phyloP scores from a whole-genome alignment of 108 stramenopile species.

The Skeletonema tropicum region DNA sequence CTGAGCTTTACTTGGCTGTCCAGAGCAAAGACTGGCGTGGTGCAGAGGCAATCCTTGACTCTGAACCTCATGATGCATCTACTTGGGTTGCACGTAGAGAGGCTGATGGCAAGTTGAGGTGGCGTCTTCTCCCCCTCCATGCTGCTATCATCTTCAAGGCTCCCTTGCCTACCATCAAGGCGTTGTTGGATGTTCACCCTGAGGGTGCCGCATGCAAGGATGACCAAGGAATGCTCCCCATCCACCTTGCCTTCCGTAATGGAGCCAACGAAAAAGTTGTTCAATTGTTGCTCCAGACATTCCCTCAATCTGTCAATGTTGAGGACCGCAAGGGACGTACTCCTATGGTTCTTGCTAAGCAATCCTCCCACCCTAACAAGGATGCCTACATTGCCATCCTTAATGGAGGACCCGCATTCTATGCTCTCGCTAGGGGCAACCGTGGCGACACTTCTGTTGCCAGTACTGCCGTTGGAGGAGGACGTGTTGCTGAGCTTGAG shows the following conservation, averaged over 20 bases:
- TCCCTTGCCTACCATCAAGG: conserved; percentile 65
- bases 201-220: conserved; percentile 75
- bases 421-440: conserved; percentile 35
- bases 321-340: conserved; percentile 87
- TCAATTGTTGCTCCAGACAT: conserved; percentile 67
- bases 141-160: conserved; percentile 89
- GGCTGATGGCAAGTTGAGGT: conserved; percentile 70
- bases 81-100: conserved; percentile 83
- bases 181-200: conserved; percentile 66
- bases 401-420: conserved; percentile 67
- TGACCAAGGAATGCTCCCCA: conserved; percentile 87
- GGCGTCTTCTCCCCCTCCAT: conserved; percentile 88
- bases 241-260: conserved; percentile 84
- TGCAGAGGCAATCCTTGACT: conserved; percentile 41
- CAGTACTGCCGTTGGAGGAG: conserved; percentile 9
- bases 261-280: conserved; percentile 60
- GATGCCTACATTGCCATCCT: conserved; percentile 68
- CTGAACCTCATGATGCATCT: conserved; percentile 59
- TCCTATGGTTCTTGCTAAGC: conserved; percentile 78
- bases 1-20: conserved; percentile 70
- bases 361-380: conserved; percentile 61
- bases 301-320: conserved; percentile 76
- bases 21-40: conserved; percentile 81
- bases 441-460: not conserved
- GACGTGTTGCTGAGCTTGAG: conserved; percentile 50